These are phyloP conservation scores for Xylaria flabelliformis DNA, from an alignment of 495 filamentous ascomycete genomes.

Conservation along the genomic window DNA sequence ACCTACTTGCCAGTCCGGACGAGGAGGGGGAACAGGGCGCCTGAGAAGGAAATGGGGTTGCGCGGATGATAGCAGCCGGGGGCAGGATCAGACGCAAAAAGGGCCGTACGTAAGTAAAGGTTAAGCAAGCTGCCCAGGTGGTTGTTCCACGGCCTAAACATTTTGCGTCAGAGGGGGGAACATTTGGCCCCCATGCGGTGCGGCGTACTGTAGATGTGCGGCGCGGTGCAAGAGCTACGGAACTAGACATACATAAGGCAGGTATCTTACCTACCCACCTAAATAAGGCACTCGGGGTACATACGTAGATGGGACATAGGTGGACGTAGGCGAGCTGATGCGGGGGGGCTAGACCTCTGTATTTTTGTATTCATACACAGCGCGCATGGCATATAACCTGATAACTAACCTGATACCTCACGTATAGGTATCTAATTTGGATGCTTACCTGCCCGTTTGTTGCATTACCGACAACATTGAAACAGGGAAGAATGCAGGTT, in stretches of 20 bases:
- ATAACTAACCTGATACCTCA: not conserved
- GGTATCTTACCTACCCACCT: conserved; percentile 18
- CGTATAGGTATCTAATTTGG: not conserved
- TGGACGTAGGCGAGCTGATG: not conserved
- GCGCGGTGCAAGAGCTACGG: conserved; percentile 15
- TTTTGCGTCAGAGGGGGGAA: conserved; percentile 11
- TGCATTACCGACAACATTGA: not conserved
- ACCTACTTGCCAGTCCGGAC: not conserved
- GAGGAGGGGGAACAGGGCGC: not conserved
- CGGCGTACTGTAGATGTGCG: conserved; percentile 1
- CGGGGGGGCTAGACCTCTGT: not conserved
- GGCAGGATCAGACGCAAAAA: conserved; percentile 10
- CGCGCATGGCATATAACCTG: not conserved
- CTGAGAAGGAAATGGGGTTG: not conserved
- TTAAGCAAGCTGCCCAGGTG: not conserved
- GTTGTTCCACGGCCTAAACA: conserved; percentile 10
- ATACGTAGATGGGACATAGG: too few relatives aligned
- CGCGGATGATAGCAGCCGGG: not conserved
- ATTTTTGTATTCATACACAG: not conserved
- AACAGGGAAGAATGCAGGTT: not conserved
- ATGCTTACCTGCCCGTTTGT: not conserved
- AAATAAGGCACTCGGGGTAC: not conserved
- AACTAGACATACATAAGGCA: conserved; percentile 10
- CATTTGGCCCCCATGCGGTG: not conserved
- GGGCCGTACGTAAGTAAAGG: not conserved